A percentile compares a stretch with the other conserved stretches of the same genome.
Evolutionary conservation across 2,329 filamentous ascomycete genomes (phyloP).

Genomic region (Didymella glomerata): DNA sequence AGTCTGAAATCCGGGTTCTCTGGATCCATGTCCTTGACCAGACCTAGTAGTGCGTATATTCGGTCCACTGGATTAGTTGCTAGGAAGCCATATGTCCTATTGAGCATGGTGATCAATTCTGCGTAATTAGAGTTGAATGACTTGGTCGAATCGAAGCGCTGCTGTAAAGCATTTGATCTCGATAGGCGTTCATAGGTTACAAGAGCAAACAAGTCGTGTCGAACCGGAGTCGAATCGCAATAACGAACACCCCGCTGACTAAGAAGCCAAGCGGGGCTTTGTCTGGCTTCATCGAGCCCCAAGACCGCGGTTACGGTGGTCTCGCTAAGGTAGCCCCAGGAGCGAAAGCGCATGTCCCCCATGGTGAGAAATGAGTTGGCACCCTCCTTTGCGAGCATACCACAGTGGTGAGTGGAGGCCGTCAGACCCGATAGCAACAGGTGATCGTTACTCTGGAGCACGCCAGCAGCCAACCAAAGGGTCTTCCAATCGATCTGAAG

Average conservation of each 20-base stretch:
- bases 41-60: neutral
- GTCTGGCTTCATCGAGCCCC: neutral
- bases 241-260: neutral
- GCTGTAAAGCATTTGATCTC: neutral
- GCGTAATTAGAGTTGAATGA: neutral
- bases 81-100: neutral
- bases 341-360: neutral
- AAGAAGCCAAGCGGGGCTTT: neutral
- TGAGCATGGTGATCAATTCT: neutral
- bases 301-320: neutral
- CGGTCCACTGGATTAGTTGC: neutral
- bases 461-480: neutral
- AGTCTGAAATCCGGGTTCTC: neutral
- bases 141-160: neutral
- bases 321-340: neutral
- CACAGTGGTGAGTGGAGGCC: neutral
- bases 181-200: neutral
- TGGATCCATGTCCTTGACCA: neutral
- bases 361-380: neutral
- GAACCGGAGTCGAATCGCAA: neutral
- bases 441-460: neutral
- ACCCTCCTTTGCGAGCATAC: neutral
- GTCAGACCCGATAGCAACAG: neutral
- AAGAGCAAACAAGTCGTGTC: neutral
- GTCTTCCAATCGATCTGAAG: neutral